Base-by-base conservation (phyloP, 2,329 filamentous ascomycete genomes). In the Huntiella savannae region DNA sequence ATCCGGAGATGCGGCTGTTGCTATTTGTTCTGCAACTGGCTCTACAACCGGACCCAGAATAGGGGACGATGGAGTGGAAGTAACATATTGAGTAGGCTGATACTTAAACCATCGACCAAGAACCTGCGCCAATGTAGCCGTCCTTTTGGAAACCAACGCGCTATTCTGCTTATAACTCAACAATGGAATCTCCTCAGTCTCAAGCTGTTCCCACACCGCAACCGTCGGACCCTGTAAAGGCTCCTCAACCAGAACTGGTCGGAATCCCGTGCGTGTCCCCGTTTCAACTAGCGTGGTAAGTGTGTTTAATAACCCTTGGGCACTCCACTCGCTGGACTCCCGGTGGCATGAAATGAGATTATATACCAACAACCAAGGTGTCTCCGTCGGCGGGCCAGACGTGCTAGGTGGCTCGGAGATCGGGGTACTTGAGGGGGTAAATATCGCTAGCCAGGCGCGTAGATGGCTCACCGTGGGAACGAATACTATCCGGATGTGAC, bases 381-480 rank as follows among this genome's bases (percentile, higher is more conserved):
- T 22, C 10, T 16, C 12, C 3, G 8, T 28, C 6, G 33, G 19
- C 11, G 47, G 8, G 19, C 37, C n/a, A 33, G 40, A 16, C 2
- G 45, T 32, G 43, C 51, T 51, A 10, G 64, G 63, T 2, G 67
- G 68, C 2, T 62, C 49, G 0, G 59, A 50, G 0, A 65, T 54
- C 12, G 53, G 58, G 6, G 64, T 63, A 47, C 63, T 57, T 1
- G 54, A 52, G 2, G 59, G 52, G 13, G 62, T 62, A 49, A 74
- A 70, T 44, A 73, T 67, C 37, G 79, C 67, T 13, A 95, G 67
- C 55, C 79, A 83, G 33, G 83, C 83, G 46, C 84, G 78, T 5
- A 94, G 71, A 58, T 82, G 77, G 16, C 81, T 76, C 46, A 91
- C 70, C 2, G 80, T 84, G 0, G 83, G 76, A 46, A 76, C 72